A percentile compares a stretch with the other conserved stretches of the same genome.
phyloP scores from a whole-genome alignment of 495 filamentous ascomycete species.

The Delitschia confertaspora region DNA sequence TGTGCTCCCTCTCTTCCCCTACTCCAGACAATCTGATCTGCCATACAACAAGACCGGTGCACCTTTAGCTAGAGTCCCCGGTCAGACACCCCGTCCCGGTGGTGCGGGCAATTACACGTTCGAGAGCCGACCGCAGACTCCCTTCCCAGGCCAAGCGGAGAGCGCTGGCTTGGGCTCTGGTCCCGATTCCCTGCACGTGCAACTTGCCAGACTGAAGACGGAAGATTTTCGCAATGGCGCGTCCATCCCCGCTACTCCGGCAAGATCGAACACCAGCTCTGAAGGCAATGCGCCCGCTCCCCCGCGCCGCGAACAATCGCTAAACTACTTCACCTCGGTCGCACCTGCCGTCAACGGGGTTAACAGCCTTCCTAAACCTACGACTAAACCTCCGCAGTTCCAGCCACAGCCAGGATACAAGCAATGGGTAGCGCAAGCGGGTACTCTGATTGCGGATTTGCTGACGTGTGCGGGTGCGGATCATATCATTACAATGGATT shows the following conservation, averaged over 20 bases:
- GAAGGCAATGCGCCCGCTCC: neutral
- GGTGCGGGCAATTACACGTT: constrained; percentile 62
- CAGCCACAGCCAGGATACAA: constrained; percentile 85
- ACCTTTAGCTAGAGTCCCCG: constrained; percentile 63
- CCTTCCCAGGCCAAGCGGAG: constrained; percentile 56
- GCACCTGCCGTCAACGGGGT: constrained; percentile 16
- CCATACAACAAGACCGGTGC: constrained; percentile 93
- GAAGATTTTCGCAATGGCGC: constrained; percentile 41
- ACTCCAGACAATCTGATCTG: constrained; percentile 87
- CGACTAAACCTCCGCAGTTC: constrained; percentile 43
- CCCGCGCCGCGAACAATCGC: constrained; percentile 47
- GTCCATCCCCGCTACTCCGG: constrained; percentile 37
- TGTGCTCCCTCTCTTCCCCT: constrained; percentile 91
- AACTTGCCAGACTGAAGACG: constrained; percentile 53
- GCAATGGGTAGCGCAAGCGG: constrained; percentile 97
- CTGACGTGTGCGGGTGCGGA: constrained; percentile 93
- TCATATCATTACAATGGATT: constrained; percentile 93
- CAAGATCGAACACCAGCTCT: constrained; percentile 18
- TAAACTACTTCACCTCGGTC: constrained; percentile 49
- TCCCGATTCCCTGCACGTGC: constrained; percentile 53
- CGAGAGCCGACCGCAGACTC: constrained; percentile 83
- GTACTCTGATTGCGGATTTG: constrained; percentile 88
- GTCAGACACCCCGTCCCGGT: constrained; percentile 27
- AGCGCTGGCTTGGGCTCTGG: constrained; percentile 54
- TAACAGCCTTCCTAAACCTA: constrained; percentile 12